Evolutionary conservation across 345 rosid species (phyloP).

Genomic region (Camelina hispida): DNA sequence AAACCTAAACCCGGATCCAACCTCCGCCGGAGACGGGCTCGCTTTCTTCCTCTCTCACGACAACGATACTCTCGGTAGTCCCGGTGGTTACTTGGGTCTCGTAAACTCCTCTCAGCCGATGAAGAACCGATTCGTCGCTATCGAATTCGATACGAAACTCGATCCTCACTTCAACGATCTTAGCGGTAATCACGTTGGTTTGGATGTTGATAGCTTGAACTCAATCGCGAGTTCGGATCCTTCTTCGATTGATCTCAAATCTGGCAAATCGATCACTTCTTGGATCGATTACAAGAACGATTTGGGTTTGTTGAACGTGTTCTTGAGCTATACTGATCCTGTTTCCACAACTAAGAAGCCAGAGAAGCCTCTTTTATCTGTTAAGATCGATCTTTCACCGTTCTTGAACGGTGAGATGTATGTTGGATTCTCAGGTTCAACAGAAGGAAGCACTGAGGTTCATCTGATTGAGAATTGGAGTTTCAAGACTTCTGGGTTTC

Average conservation of each 20-base stretch:
- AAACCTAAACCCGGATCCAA: conserved; percentile 64
- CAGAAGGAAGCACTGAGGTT: conserved; percentile 93
- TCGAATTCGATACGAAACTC: conserved; percentile 81
- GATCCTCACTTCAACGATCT: conserved; percentile 75
- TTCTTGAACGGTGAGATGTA: conserved; percentile 63
- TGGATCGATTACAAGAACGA: conserved; percentile 96
- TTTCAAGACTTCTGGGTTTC: conserved; percentile 69
- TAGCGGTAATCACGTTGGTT: conserved; percentile 69
- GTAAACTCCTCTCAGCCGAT: conserved; percentile 74
- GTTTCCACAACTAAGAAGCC: conserved; percentile 55
- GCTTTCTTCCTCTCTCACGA: conserved; percentile 86
- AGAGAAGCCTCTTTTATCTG: conserved; percentile 55
- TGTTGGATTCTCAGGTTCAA: conserved; percentile 90
- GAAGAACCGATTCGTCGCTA: conserved; percentile 79
- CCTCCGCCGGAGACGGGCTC: conserved; percentile 90
- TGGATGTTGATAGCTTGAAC: conserved; percentile 72
- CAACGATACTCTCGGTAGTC: conserved; percentile 70
- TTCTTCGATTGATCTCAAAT: conserved; percentile 67
- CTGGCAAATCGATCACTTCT: conserved; percentile 68
- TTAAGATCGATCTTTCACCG: conserved; percentile 65
- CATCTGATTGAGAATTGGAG: conserved; percentile 82
- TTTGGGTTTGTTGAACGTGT: conserved; percentile 59
- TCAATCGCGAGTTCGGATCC: conserved; percentile 77
- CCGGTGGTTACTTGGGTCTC: conserved; percentile 81
- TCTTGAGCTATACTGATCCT: conserved; percentile 60